Percentiles rank a stretch among this genome's conserved stretches.
phyloP scores from a whole-genome alignment of 2,329 filamentous ascomycete species.

The Chaetomium sp. region DNA sequence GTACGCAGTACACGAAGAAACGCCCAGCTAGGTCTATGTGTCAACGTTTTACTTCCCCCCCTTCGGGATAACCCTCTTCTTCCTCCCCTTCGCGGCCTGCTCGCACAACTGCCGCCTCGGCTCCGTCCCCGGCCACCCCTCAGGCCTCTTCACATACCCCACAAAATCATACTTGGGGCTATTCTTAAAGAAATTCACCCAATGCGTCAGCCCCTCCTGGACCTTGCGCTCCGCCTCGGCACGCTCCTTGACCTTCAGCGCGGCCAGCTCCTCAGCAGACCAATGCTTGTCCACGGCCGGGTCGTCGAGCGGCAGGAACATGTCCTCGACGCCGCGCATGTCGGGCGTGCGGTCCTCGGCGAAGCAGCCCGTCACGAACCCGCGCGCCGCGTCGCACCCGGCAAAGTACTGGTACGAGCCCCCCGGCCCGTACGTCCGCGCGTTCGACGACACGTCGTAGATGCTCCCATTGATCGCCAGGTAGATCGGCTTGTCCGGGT shows the following conservation, averaged over 20 bases:
- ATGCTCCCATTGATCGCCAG: constrained; percentile 86
- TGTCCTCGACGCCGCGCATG: constrained; percentile 81
- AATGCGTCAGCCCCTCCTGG: constrained; percentile 70
- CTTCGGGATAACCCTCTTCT: constrained; percentile 59
- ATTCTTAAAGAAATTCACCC: constrained; percentile 80
- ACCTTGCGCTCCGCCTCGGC: constrained; percentile 66
- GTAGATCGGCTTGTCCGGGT: constrained; percentile 78
- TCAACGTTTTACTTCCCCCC: constrained; percentile 18
- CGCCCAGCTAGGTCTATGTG: not conserved
- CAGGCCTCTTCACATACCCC: constrained; percentile 68
- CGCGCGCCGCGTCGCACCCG: constrained; percentile 81
- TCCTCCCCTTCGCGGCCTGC: constrained; percentile 62
- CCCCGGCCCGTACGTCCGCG: constrained; percentile 75
- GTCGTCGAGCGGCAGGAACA: constrained; percentile 72
- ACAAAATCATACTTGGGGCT: constrained; percentile 81
- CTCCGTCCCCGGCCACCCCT: constrained; percentile 62
- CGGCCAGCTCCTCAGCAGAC: constrained; percentile 55
- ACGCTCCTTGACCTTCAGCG: constrained; percentile 63
- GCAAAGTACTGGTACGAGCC: constrained; percentile 87
- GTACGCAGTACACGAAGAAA: not conserved
- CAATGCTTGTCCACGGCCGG: constrained; percentile 62
- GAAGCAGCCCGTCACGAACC: constrained; percentile 93
- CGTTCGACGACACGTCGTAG: constrained; percentile 75
- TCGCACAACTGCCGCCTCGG: constrained; percentile 69
- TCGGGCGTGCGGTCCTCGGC: constrained; percentile 80